Evolutionary conservation across 2,329 filamentous ascomycete species (phyloP).

Genomic region (Penicillium corylophilum): DNA sequence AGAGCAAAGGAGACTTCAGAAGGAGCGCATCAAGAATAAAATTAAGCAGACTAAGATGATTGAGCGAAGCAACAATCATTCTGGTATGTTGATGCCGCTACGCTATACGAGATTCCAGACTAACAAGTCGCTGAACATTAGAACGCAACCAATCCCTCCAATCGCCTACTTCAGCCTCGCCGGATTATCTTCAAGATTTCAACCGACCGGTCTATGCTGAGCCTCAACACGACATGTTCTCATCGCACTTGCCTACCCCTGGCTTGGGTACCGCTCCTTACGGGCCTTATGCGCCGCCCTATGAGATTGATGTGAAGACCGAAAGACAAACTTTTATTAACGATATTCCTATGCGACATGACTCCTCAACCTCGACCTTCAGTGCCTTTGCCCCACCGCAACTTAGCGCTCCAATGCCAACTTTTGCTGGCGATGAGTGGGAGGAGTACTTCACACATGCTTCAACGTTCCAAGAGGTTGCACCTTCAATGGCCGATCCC

Average conservation of each 20-base stretch:
- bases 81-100: too few relatives aligned
- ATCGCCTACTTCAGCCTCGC: too few relatives aligned
- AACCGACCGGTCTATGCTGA: too few relatives aligned
- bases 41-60: constrained; percentile 96
- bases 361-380: constrained; percentile 89
- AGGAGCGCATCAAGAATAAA: constrained; percentile 93
- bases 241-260: constrained; percentile 45
- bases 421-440: constrained; percentile 66
- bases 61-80: too few relatives aligned
- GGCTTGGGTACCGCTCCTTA: constrained; percentile 61
- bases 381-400: constrained; percentile 84
- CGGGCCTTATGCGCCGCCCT: constrained; percentile 66
- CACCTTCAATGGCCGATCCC: too few relatives aligned
- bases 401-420: constrained; percentile 64
- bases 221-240: constrained; percentile 46
- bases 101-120: too few relatives aligned
- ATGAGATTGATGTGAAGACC: constrained; percentile 94
- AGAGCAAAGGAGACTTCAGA: constrained; percentile 79
- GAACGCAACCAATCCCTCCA: too few relatives aligned
- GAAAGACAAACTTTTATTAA: constrained; percentile 93
- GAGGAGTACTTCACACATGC: constrained; percentile 68
- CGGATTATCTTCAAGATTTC: too few relatives aligned
- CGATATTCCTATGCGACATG: constrained; percentile 77
- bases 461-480: too few relatives aligned
- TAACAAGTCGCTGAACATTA: too few relatives aligned